Base-by-base conservation (phyloP, 169 alveolate genomes). In the Eimeria mitis region DNA sequence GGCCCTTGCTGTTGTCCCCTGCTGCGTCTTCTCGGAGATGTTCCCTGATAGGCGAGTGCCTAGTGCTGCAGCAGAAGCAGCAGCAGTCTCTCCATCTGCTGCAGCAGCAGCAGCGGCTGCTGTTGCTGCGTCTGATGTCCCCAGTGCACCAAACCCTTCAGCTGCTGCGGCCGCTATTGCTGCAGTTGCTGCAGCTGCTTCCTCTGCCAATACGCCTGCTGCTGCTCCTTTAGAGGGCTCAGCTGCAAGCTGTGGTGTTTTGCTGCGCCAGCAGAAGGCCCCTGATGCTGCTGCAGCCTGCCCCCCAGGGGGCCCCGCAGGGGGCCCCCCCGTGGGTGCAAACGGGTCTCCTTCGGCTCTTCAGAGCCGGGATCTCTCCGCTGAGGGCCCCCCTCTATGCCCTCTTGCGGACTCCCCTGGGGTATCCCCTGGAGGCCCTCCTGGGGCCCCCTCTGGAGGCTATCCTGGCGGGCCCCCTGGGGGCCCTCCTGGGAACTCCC, bases 71-170 rank as follows among this genome's bases (percentile, higher is more conserved):
- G 92, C 83, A 49, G 92, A 85, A 63, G 92, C 83, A 40, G 92
- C 78, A 47, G 81, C 56, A 49, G 68, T 54, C 0, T 84, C 56
- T 47, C 91, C 91, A 84, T 65, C 91, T 1, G 91, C 91, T 21
- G 91, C 91, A 21, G 91, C 78, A 59, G 78, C 59, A 56, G 91
- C 91, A 0, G 91, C 91, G 54, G 52, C 91, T 21, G 91, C 91
- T 28, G 91, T 84, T 44, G 25, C 76, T 54, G 68, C 47, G 52
- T 31, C 85, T 9, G 84, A 40, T 13, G 49, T 11, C 13, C 34
- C 84, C 31, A 25, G 21, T 73, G 56, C 56, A 73, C 37, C 54
- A 21, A 42, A 19, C 34, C 25, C 89, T 8, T 79, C 89, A 25
- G 70, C 68, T 52, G 70, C 89, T 44, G 89, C 71, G 9, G 89